Conservation (phyloP, 108 stramenopile genomes). For the Licmophora abbreviata region DNA sequence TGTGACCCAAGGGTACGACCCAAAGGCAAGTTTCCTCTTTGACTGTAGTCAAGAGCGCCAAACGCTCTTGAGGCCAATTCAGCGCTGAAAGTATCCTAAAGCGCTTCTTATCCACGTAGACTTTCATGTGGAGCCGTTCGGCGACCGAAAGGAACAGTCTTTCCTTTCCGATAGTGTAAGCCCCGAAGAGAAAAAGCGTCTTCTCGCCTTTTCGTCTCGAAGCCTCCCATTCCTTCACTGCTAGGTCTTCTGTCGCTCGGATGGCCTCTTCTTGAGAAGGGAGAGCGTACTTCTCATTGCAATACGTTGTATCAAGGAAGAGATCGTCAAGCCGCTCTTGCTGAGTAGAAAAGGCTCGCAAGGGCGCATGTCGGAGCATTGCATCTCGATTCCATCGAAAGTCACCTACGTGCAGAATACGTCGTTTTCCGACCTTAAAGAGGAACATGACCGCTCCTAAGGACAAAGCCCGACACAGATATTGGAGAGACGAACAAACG, state of each 20-base stretch:
- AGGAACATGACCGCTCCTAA: conserved; percentile 89
- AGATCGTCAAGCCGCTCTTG: conserved; percentile 34
- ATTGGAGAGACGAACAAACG: too few species aligned
- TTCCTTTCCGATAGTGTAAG: conserved; percentile 94
- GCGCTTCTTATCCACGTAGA: conserved; percentile 76
- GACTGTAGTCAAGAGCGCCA: conserved; percentile 50
- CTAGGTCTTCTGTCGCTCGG: conserved; percentile 35
- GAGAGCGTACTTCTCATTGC: conserved; percentile 52
- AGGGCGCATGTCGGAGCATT: conserved; percentile 39
- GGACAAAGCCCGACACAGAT: too few species aligned
- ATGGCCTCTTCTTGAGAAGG: conserved; percentile 51
- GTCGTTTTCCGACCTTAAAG: conserved; percentile 55
- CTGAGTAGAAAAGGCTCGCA: conserved; percentile 7
- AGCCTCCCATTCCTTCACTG: conserved; percentile 31
- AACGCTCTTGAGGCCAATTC: conserved; percentile 53
- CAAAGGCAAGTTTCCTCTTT: conserved; percentile 56
- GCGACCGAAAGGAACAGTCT: conserved; percentile 84
- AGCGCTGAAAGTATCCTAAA: conserved; percentile 57
- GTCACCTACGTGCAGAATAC: conserved; percentile 65
- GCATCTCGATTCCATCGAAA: conserved; percentile 52
- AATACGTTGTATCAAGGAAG: conserved; percentile 73
- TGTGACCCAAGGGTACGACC: conserved; percentile 77
- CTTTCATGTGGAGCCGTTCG: conserved; percentile 41
- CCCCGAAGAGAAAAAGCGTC: conserved; percentile 82
- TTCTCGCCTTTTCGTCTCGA: conserved; percentile 6